Evolutionary conservation across 2,329 filamentous ascomycete species (phyloP).

Genomic region (Monosporascus sp.): DNA sequence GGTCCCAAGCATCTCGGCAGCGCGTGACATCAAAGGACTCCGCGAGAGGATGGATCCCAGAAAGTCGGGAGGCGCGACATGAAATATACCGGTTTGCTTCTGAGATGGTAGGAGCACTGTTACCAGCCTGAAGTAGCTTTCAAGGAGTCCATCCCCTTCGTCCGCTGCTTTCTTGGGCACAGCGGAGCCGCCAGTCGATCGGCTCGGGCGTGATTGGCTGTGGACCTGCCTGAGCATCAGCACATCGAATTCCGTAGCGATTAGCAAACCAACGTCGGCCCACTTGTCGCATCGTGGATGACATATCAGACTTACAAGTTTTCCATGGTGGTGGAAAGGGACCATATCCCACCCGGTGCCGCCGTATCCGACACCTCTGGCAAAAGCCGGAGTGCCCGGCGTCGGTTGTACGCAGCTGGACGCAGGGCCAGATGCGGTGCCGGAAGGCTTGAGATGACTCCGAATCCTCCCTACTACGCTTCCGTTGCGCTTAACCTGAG

Average conservation of each 20-base stretch:
- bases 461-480: too few species aligned
- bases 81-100: background rate
- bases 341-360: background rate
- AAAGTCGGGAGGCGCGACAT: conserved; percentile 2
- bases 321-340: background rate
- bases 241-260: too few species aligned
- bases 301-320: background rate
- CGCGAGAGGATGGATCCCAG: conserved; percentile 14
- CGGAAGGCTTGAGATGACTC: too few species aligned
- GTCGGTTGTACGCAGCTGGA: too few species aligned
- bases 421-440: too few species aligned
- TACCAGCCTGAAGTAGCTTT: conserved; percentile 14
- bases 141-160: background rate
- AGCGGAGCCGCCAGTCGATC: too few species aligned
- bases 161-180: background rate
- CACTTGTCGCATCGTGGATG: background rate
- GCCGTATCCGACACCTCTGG: background rate
- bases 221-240: too few species aligned
- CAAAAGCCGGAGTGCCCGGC: background rate
- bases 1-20: conserved; percentile 10
- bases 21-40: conserved; percentile 12
- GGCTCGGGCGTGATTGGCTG: too few species aligned
- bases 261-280: too few species aligned
- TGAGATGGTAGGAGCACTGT: conserved; percentile 9
- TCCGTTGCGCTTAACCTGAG: background rate